Conservation (phyloP, 805 yeast genomes). For the Candida sonorensis region DNA sequence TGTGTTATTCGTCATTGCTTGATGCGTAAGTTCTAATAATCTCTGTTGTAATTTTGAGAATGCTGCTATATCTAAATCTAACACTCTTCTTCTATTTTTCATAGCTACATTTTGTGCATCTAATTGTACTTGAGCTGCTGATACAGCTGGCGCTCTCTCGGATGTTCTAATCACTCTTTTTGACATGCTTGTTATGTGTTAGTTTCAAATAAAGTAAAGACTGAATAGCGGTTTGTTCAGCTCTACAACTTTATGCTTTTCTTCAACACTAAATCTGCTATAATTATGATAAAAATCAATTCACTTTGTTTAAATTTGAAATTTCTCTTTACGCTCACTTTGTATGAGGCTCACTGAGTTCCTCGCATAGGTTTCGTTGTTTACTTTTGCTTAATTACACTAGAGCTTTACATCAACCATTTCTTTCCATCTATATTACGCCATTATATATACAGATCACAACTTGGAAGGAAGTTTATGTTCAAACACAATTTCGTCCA, state of each 20-base stretch:
- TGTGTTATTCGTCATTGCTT: slow-evolving; percentile 11
- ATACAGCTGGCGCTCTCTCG: not conserved
- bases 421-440: too few relatives aligned
- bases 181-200: not conserved
- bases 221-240: too few relatives aligned
- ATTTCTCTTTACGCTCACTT: not conserved
- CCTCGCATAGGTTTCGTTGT: too few relatives aligned
- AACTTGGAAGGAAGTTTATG: slow-evolving; percentile 2
- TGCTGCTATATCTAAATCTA: slow-evolving; percentile 23
- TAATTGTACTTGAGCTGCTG: slow-evolving; percentile 1
- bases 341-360: too few relatives aligned
- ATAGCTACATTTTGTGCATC: slow-evolving; percentile 18
- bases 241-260: too few relatives aligned
- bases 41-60: slow-evolving; percentile 16
- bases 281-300: not conserved
- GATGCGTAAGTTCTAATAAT: not conserved
- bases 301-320: not conserved
- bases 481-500: slow-evolving; percentile 12
- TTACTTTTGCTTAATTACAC: too few relatives aligned
- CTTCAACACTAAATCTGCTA: too few relatives aligned
- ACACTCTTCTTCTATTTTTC: slow-evolving; percentile 23
- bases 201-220: too few relatives aligned
- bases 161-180: not conserved
- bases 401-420: too few relatives aligned
- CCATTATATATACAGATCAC: too few relatives aligned